These are phyloP conservation scores for Penicillium longicatenatum DNA, from an alignment of 495 filamentous ascomycete genomes.

Conservation along the genomic window DNA sequence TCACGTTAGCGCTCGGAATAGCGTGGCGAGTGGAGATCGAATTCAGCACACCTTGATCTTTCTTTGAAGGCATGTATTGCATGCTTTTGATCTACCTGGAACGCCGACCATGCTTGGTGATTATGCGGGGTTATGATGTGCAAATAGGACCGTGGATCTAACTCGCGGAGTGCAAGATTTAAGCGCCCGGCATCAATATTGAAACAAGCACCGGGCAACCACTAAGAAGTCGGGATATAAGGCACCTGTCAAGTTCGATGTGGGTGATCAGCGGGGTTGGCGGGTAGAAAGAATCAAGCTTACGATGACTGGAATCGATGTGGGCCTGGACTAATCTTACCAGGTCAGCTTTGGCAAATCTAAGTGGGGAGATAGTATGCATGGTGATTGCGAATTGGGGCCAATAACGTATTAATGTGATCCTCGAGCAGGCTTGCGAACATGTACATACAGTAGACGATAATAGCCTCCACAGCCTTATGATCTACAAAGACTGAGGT, in stretches of 20 bases:
- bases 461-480: neutral
- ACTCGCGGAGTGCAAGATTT: neutral
- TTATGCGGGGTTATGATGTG: neutral
- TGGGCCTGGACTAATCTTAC: neutral
- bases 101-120: conserved; percentile 2
- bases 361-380: neutral
- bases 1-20: neutral
- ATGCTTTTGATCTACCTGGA: conserved; percentile 6
- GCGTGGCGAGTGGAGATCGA: neutral
- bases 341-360: neutral
- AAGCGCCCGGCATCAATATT: neutral
- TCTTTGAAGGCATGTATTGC: conserved; percentile 5
- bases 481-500: neutral
- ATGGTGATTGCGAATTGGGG: neutral
- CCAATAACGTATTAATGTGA: neutral
- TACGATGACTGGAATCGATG: neutral
- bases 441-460: neutral
- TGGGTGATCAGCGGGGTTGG: neutral
- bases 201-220: neutral
- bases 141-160: neutral
- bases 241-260: neutral
- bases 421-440: neutral
- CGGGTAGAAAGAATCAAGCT: neutral
- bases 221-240: neutral
- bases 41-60: conserved; percentile 1